Evolutionary conservation across 176 grass and related monocot genomes (phyloP), one percentile per base, ranked within the genome.

Genomic region (barley (Hordeum vulgare)): DNA sequence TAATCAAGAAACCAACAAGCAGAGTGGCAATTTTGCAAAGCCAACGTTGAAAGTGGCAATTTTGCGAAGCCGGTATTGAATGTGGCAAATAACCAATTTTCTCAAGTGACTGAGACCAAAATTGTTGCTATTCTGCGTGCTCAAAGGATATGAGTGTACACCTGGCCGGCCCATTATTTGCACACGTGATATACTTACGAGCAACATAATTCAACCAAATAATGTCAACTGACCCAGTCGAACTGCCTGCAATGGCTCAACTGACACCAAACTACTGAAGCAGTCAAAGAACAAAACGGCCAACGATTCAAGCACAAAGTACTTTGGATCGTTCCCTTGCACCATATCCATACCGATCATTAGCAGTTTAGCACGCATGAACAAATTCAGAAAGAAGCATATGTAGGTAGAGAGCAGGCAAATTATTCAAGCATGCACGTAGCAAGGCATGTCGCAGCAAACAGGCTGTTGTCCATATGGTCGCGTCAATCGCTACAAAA

Each of bases 381-480:
- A 11, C 2, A 44, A 58, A 35, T 11, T 36, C 5, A 57, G 72
- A 54, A 75, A 59, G 3, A 9, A 15, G 1, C 35, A 20, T 0
- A 34, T 12, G 18, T 25, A 81, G 40, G 24, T 35, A 36, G 31
- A 56, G 8, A 81, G 82, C 81, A 81, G 69, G 21, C 71, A 71
- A 62, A 89, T 85, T 86, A 82, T 85, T 85, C 72, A 77, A 82
- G 45, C 44, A 65, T 34, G 78, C 65, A 78, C 12, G 65, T 78
- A 86, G 57, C 39, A 85, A 49, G 41, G 70, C 70, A 74, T 74
- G 70, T 74, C 53, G 18, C 53, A 74, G 70, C 70, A 74, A 74
- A 81, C 58, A 53, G 31, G 65, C 23, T 57, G 73, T 39, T 47
- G 36, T 78, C 72, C 35, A 86, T 81, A 80, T 58, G 27, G 21